phyloP scores from a whole-genome alignment of 495 filamentous ascomycete species.

The Rhypophila decipiens region DNA sequence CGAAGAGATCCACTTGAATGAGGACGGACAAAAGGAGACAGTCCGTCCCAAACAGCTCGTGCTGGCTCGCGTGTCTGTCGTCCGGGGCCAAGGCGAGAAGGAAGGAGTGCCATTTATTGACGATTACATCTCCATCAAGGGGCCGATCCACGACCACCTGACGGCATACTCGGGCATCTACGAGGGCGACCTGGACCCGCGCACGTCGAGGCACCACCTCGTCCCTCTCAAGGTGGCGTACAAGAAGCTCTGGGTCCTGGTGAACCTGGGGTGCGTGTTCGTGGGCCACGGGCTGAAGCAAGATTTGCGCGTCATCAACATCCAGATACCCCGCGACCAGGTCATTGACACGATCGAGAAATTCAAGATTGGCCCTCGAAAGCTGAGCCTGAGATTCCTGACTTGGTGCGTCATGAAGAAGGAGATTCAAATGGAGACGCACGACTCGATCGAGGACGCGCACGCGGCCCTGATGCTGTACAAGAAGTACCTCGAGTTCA shows the following conservation, averaged over 20 bases:
- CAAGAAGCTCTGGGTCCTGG: constrained; percentile 94
- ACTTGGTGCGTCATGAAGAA: constrained; percentile 84
- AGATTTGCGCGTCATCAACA: constrained; percentile 97
- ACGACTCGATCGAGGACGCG: constrained; percentile 93
- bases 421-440: constrained; percentile 80
- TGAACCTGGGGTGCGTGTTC: constrained; percentile 91
- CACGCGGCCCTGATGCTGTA: constrained; percentile 83
- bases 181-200: constrained; percentile 71
- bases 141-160: constrained; percentile 91
- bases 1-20: constrained; percentile 87
- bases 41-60: constrained; percentile 79
- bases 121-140: constrained; percentile 87
- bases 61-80: constrained; percentile 79
- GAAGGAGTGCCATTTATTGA: constrained; percentile 89
- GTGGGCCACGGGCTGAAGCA: constrained; percentile 87
- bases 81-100: constrained; percentile 66
- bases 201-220: constrained; percentile 66
- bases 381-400: constrained; percentile 80
- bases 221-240: constrained; percentile 87
- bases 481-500: constrained; percentile 82
- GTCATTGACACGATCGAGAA: constrained; percentile 88
- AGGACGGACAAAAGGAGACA: constrained; percentile 79
- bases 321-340: constrained; percentile 85
- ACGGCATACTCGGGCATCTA: constrained; percentile 90
- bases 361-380: constrained; percentile 71